Conservation (phyloP, 225 moss, liverwort and hornwort genomes). For the Sphagnum tenellum region DNA sequence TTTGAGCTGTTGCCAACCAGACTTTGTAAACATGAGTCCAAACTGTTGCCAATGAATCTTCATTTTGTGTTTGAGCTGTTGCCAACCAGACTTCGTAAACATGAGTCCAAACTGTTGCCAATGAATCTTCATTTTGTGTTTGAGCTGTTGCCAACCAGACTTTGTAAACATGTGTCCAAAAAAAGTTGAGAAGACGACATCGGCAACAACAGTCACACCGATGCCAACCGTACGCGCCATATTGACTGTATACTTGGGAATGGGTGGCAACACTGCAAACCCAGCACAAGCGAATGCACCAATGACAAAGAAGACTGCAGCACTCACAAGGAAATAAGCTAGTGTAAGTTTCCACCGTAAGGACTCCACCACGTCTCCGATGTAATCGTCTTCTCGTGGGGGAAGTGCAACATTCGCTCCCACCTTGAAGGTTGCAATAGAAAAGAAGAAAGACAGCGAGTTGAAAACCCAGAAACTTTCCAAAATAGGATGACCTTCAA, state of each 20-base stretch:
- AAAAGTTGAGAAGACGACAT: no score
- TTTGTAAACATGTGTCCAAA: no score
- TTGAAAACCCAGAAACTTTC: conserved; percentile 29
- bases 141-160: no score
- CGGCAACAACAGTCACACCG: conserved; percentile 1
- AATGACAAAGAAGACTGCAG: conserved; percentile 20
- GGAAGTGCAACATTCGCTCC: conserved; percentile 17
- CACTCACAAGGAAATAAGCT: conserved; percentile 11
- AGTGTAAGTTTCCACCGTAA: conserved; percentile 12
- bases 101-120: no score
- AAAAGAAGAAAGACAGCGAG: conserved; percentile 28
- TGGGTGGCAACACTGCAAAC: conserved; percentile 28
- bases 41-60: no score
- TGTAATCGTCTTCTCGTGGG: conserved; percentile 8
- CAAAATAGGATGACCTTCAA: conserved; percentile 18
- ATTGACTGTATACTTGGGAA: conserved; percentile 6
- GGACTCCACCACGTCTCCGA: conserved; percentile 14
- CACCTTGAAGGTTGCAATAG: conserved; percentile 20
- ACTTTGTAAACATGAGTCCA: no score
- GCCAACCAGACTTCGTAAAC: no score
- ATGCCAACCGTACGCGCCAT: conserved; percentile 23
- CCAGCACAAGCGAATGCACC: conserved; percentile 29
- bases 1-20: no score
- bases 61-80: no score
- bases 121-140: no score